A percentile compares a stretch with the other conserved stretches of the same genome.
Conservation (phyloP, 1,284 basidiomycete species). For the Irpex sp. region DNA sequence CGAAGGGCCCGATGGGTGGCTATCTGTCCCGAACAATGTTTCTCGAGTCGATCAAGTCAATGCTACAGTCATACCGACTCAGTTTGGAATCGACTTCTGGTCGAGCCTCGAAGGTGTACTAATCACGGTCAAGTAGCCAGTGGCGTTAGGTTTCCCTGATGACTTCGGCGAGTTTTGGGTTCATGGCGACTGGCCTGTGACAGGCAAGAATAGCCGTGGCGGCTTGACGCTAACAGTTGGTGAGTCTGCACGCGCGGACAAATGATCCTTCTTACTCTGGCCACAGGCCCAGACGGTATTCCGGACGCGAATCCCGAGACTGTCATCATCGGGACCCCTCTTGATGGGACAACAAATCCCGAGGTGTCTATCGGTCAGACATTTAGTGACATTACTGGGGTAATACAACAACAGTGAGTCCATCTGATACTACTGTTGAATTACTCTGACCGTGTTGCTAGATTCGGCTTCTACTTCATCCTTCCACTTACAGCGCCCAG, state of each 20-base stretch:
- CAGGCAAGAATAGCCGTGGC: conserved; percentile 50
- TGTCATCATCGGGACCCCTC: conserved; percentile 48
- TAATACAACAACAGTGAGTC: conserved; percentile 44
- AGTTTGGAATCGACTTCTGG: conserved; percentile 61
- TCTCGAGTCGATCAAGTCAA: conserved; percentile 42
- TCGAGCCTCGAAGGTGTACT: conserved; percentile 56
- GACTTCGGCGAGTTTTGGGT: conserved; percentile 59
- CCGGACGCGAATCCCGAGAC: conserved; percentile 57
- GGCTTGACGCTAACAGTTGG: conserved; percentile 53
- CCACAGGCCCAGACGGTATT: conserved; percentile 41
- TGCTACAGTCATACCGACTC: conserved; percentile 41
- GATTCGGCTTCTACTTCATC: conserved; percentile 51
- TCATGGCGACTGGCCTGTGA: conserved; percentile 51
- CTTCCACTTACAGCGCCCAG: conserved; percentile 51
- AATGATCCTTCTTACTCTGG: neutral
- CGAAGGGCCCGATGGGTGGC: conserved; percentile 45
- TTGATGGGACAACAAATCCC: conserved; percentile 54
- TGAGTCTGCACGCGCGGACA: conserved; percentile 18
- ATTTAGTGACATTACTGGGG: conserved; percentile 52
- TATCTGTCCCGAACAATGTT: conserved; percentile 52
- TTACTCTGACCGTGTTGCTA: neutral
- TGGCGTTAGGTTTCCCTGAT: conserved; percentile 47
- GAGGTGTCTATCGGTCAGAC: conserved; percentile 43
- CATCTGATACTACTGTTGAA: neutral
- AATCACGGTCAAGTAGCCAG: conserved; percentile 47